phyloP scores from a whole-genome alignment of 768 basidiomycete genomes.

The Pulveroboletus sp. region DNA sequence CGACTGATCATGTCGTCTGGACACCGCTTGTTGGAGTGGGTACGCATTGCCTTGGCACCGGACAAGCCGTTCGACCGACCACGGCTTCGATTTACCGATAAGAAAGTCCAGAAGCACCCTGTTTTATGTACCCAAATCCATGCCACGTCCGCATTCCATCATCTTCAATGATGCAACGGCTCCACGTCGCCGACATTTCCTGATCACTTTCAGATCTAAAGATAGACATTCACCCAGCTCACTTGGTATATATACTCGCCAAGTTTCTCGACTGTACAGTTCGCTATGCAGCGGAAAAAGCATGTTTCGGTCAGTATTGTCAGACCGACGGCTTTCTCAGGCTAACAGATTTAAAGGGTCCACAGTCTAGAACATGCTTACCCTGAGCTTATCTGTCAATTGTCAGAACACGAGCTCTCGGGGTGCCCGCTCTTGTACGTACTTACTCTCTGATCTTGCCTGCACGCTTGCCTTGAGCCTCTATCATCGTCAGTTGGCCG shows the following conservation, averaged over 20 bases:
- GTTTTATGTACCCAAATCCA: slow-evolving; percentile 10
- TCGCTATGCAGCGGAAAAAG: not conserved
- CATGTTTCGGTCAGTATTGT: too few relatives aligned
- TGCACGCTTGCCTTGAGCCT: too few relatives aligned
- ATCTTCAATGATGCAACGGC: not conserved
- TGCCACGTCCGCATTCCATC: slow-evolving; percentile 5
- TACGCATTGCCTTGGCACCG: slow-evolving; percentile 8
- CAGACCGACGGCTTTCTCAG: too few relatives aligned
- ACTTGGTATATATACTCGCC: not conserved
- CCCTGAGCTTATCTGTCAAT: not conserved
- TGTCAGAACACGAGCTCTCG: not conserved
- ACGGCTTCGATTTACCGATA: not conserved
- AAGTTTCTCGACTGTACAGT: not conserved
- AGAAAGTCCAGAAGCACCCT: slow-evolving; percentile 4
- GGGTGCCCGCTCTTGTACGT: slow-evolving; percentile 12
- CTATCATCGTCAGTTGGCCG: not conserved
- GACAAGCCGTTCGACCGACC: not conserved
- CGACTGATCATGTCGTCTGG: slow-evolving; percentile 14
- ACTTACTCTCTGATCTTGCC: not conserved
- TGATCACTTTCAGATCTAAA: not conserved
- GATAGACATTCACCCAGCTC: not conserved
- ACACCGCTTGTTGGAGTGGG: slow-evolving; percentile 12
- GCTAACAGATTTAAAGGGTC: not conserved
- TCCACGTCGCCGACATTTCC: not conserved
- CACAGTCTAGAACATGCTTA: slow-evolving; percentile 7